A percentile compares a stretch with the other conserved stretches of the same genome.
These are phyloP conservation scores for Rhizomucor pusillus DNA, from an alignment of 371 early-diverging fungal species.

Conservation along the genomic window DNA sequence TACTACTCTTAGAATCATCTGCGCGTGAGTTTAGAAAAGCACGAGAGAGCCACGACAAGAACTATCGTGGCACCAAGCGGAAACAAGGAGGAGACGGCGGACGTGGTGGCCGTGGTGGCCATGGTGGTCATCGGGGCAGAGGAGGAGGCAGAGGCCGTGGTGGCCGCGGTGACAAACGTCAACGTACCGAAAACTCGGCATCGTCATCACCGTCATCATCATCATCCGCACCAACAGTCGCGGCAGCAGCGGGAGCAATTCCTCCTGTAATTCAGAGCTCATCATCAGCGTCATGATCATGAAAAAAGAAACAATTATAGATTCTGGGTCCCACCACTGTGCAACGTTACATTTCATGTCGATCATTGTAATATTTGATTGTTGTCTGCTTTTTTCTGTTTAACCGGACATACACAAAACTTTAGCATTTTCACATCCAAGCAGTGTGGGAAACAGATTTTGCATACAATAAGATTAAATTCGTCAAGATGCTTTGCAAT, in stretches of 20 bases:
- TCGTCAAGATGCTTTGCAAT: too few relatives aligned
- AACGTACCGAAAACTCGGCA: too few relatives aligned
- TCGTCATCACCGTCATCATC: too few relatives aligned
- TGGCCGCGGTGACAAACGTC: conserved; percentile 5
- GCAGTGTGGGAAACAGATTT: too few relatives aligned
- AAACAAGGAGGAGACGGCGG: conserved; percentile 20
- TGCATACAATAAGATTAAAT: too few relatives aligned
- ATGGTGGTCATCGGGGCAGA: conserved; percentile 15
- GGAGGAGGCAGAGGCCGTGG: conserved; percentile 14
- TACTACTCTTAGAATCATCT: not conserved
- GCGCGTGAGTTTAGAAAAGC: not conserved
- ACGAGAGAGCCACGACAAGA: not conserved
- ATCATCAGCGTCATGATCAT: not conserved
- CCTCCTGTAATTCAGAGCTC: too few relatives aligned
- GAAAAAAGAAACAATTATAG: not conserved
- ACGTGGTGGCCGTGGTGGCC: conserved; percentile 13
- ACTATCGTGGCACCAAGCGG: conserved; percentile 2
- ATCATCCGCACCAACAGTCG: too few relatives aligned
- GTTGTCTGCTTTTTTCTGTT: conserved; percentile 2
- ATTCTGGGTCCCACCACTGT: not conserved
- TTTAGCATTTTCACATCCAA: too few relatives aligned
- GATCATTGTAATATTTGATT: conserved; percentile 1
- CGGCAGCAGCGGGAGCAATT: too few relatives aligned
- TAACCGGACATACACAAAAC: too few relatives aligned
- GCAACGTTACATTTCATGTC: conserved; percentile 1